Percentiles rank a stretch among this genome's conserved stretches.
Conservation (phyloP, 257 asterid species). For the Solanum medicagineum region DNA sequence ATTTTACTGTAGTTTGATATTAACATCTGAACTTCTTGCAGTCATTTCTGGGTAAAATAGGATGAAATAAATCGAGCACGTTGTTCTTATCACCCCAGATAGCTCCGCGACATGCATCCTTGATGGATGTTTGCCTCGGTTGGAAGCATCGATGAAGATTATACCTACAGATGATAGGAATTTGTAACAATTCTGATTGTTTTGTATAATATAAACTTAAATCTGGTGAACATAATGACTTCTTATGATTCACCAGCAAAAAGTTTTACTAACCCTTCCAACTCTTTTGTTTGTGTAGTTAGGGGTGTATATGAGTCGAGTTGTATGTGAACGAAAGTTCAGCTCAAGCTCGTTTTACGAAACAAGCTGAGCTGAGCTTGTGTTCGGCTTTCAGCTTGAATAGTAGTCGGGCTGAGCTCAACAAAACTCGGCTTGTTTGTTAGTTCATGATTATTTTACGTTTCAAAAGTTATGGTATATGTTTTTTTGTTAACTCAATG, state of each 20-base stretch:
- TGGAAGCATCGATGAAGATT: neutral
- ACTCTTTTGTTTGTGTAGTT: neutral
- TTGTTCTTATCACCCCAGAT: neutral
- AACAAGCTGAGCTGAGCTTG: neutral
- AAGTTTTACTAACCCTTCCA: neutral
- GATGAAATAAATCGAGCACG: conserved; percentile 16
- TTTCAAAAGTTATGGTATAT: neutral
- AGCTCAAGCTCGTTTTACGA: neutral
- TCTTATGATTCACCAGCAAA: neutral
- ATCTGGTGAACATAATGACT: neutral
- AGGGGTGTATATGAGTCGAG: neutral
- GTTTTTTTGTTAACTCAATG: neutral
- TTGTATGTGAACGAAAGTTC: neutral
- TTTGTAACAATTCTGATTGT: neutral
- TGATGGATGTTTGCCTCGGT: neutral
- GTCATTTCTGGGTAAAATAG: conserved; percentile 63
- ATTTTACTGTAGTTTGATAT: neutral
- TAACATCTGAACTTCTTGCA: conserved; percentile 13
- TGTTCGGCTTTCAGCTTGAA: neutral
- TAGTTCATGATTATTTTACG: neutral
- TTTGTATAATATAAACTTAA: neutral
- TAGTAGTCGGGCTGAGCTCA: neutral
- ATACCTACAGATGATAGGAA: neutral
- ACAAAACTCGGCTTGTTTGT: neutral
- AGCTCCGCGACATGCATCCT: neutral